Conservation (phyloP, 352 stramenopile genomes). For the Pythium volutum region DNA sequence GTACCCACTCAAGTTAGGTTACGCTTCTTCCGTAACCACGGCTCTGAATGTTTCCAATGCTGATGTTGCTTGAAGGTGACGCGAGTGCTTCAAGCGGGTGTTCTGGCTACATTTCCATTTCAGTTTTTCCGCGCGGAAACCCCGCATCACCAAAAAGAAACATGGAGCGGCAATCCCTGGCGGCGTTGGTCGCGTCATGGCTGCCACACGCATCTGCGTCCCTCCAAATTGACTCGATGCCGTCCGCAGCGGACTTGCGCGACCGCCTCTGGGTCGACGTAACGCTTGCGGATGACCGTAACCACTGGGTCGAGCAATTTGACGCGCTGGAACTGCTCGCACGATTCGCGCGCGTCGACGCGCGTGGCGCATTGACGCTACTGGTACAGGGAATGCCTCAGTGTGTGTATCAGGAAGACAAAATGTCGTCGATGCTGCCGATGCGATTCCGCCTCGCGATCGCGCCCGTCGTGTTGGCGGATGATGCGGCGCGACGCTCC, state of each 20-base stretch:
- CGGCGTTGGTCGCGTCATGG: neutral
- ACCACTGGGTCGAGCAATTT: neutral
- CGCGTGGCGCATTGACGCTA: neutral
- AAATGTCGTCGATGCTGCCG: neutral
- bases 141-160: neutral
- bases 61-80: neutral
- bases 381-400: neutral
- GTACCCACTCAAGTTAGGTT: no score
- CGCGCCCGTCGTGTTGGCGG: neutral
- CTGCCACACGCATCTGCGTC: neutral
- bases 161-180: neutral
- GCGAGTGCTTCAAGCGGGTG: neutral
- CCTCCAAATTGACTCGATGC: neutral
- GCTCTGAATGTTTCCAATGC: no score
- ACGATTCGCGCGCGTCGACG: neutral
- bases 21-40: no score
- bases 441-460: neutral
- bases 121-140: neutral
- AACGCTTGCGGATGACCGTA: neutral
- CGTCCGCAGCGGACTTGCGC: neutral
- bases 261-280: neutral
- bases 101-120: neutral
- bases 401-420: neutral
- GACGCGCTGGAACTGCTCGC: constrained; percentile 6
- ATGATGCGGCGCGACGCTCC: neutral